phyloP scores from a whole-genome alignment of 495 filamentous ascomycete species.

The Entonaema liquescens region DNA sequence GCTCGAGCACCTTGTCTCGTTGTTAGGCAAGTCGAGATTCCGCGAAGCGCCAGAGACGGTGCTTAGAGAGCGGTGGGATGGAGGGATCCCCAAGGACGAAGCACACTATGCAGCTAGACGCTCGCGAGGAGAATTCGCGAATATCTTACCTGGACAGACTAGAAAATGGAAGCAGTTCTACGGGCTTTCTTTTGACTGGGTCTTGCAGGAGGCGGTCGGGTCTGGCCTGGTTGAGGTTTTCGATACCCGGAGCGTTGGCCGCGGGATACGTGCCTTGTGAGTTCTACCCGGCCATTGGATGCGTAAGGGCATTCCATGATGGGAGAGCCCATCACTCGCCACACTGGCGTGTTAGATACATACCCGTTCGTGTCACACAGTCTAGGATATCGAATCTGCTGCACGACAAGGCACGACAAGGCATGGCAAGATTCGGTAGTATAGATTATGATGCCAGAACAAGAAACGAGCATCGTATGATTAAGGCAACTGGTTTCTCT shows the following conservation, averaged over 20 bases:
- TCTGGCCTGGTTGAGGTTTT: slow-evolving; percentile 84
- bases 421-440: neutral
- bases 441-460: neutral
- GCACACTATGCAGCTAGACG: slow-evolving; percentile 65
- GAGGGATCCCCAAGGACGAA: slow-evolving; percentile 69
- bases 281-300: neutral
- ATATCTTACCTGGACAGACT: slow-evolving; percentile 77
- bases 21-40: slow-evolving; percentile 71
- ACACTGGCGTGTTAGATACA: neutral
- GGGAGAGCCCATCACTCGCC: no score
- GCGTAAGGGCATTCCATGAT: no score
- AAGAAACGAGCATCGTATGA: neutral
- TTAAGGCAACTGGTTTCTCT: neutral
- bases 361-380: neutral
- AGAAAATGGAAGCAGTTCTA: slow-evolving; percentile 84
- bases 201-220: slow-evolving; percentile 79
- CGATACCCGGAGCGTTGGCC: slow-evolving; percentile 83
- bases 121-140: slow-evolving; percentile 71
- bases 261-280: slow-evolving; percentile 64
- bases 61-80: slow-evolving; percentile 83
- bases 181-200: slow-evolving; percentile 81
- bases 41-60: slow-evolving; percentile 71
- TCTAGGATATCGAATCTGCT: neutral
- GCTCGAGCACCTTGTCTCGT: slow-evolving; percentile 69
- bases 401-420: neutral